phyloP scores from a whole-genome alignment of 176 grass and related monocot genomes.

The Hordeum marinum region DNA sequence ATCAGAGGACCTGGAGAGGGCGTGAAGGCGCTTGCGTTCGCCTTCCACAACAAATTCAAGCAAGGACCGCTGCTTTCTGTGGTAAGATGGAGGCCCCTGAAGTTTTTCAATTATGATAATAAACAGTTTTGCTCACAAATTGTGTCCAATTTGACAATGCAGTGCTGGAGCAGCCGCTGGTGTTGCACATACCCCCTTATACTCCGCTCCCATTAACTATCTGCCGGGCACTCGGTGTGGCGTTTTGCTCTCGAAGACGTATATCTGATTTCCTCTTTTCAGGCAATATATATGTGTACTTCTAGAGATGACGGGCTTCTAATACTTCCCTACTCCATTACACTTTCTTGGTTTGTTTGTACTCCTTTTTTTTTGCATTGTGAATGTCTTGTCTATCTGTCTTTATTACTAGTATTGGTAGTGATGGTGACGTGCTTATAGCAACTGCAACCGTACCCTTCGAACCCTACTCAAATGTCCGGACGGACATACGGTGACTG shows the following conservation, averaged over 20 bases:
- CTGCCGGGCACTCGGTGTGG: neutral
- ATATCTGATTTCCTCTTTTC: neutral
- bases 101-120: neutral
- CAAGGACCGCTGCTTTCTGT: constrained; percentile 88
- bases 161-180: constrained; percentile 95
- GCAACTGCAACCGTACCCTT: too few species aligned
- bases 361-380: neutral
- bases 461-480: too few species aligned
- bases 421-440: neutral
- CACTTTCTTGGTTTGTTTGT: neutral
- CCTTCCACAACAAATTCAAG: constrained; percentile 95
- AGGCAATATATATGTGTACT: neutral
- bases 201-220: constrained; percentile 50
- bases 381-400: neutral
- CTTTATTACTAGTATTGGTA: neutral
- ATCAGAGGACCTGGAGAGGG: constrained; percentile 91
- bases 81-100: constrained; percentile 42
- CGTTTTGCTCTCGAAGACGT: neutral
- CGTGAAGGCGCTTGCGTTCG: constrained; percentile 71
- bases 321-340: neutral
- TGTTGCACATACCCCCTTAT: constrained; percentile 95
- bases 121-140: constrained; percentile 8
- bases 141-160: constrained; percentile 17
- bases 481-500: too few species aligned
- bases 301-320: neutral